Evolutionary conservation across 1,284 basidiomycete species (phyloP), one percentile per base, ranked within the genome.

Genomic region (Crepidotus sp.): DNA sequence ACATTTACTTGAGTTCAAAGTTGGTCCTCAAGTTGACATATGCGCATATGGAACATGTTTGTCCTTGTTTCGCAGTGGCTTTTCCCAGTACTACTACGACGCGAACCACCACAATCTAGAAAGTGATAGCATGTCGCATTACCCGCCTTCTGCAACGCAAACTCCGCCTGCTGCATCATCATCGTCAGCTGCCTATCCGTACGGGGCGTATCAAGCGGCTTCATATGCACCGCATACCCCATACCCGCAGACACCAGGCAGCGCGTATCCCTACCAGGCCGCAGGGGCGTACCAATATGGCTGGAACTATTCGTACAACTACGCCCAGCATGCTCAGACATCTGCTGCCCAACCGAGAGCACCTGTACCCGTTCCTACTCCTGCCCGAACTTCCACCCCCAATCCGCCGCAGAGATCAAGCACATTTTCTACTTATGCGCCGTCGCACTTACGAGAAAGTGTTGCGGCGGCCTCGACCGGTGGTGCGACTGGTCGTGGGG

Each of bases 241-340:
- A 2, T 48, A 59, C 41, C 55, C 63, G 15, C 60, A 58, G 48
- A 65, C 66, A 5, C 60, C 64, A 32, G 65, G 67, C 32, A 10
- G 32, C 26, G 61, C 67, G 30, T 76, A 77, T 56, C 58, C 71
- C 18, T 77, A 77, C 50, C 70, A 68, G 47, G 56, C 64, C 5
- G 51, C 64, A 18, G 57, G 55, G 22, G 18, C 37, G 4, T 47
- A 46, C 27, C 42, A 43, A 27, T 50, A 50, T 17, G 40, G 33
- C 15, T 44, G 45, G 48, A 46, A 50, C 18, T 50, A 50, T 35
- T 33, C 45, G 15, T 47, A 47, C 30, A 31, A 42, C 36, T 41
- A 45, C 22, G 7, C n/a, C 5, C 46, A 39, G 25, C 30, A 43
- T 15, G n/a, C 42, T 13, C 42, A 34, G 18, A 15, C 48, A 15